Evolutionary conservation across 345 rosid genomes (phyloP).

Genomic region (Capsella bursapastoris): DNA sequence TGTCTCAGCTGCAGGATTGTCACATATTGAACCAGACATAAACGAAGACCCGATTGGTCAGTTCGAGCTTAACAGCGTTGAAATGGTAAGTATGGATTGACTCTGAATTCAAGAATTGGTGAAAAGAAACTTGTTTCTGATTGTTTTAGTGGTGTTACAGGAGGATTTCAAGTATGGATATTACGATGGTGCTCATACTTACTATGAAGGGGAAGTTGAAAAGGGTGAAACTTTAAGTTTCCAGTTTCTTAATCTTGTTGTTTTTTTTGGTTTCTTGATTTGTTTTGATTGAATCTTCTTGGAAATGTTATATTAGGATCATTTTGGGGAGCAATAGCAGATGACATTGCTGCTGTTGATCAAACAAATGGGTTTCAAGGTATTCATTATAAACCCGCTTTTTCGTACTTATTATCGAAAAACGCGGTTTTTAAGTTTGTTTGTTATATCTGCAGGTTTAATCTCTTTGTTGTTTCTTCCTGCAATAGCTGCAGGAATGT

Average conservation of each 20-base stretch:
- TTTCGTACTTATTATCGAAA: not conserved
- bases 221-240: constrained; percentile 42
- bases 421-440: not conserved
- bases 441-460: constrained; percentile 52
- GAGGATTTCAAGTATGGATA: constrained; percentile 82
- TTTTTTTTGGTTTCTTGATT: not conserved
- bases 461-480: constrained; percentile 93
- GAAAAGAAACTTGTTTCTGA: not conserved
- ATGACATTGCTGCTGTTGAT: constrained; percentile 64
- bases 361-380: constrained; percentile 90
- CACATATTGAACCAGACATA: constrained; percentile 84
- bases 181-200: constrained; percentile 87
- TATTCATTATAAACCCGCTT: not conserved
- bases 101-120: not conserved
- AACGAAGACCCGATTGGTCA: constrained; percentile 82
- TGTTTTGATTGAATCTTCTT: not conserved
- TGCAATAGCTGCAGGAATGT: constrained; percentile 71
- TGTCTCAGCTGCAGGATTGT: constrained; percentile 57
- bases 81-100: constrained; percentile 43
- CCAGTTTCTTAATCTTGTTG: not conserved
- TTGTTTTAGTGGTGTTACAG: constrained; percentile 41
- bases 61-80: constrained; percentile 65
- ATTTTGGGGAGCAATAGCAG: constrained; percentile 72
- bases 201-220: constrained; percentile 64
- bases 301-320: constrained; percentile 46